These are phyloP conservation scores for Chimonanthus praecox DNA, from an alignment of 164 flowering plant species.

Conservation along the genomic window DNA sequence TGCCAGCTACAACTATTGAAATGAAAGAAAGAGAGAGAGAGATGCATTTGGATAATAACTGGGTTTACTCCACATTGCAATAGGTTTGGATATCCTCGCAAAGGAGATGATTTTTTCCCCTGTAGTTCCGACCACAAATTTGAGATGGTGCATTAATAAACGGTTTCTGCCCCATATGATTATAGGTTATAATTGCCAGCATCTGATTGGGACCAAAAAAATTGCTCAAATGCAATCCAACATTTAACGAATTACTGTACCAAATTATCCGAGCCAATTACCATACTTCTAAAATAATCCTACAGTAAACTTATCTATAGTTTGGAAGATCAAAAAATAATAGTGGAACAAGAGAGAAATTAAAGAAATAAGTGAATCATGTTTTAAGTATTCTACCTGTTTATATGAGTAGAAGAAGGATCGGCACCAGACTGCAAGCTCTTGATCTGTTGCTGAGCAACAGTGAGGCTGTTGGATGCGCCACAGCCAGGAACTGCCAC, in stretches of 20 bases:
- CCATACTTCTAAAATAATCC: neutral
- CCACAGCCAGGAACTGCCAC: slow-evolving; percentile 32
- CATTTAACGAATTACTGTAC: neutral
- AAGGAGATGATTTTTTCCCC: neutral
- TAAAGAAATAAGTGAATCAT: neutral
- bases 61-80: neutral
- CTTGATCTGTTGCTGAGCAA: slow-evolving; percentile 41
- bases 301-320: neutral
- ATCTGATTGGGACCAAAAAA: neutral
- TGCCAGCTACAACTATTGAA: neutral
- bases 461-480: slow-evolving; percentile 34
- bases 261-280: neutral
- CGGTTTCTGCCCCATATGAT: neutral
- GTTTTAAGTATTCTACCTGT: slow-evolving; percentile 32
- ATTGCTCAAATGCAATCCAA: neutral
- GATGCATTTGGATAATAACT: neutral
- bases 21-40: neutral
- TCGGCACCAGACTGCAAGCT: slow-evolving; percentile 31
- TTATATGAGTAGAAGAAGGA: slow-evolving; percentile 25
- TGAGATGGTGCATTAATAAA: neutral
- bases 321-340: neutral
- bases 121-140: neutral
- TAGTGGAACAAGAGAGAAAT: neutral
- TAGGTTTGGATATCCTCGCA: neutral
- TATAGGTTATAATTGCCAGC: neutral